Evolutionary conservation across 441 rosid genomes (phyloP), one percentile per base, ranked within the genome.

Genomic region (Erysimum cheiri): DNA sequence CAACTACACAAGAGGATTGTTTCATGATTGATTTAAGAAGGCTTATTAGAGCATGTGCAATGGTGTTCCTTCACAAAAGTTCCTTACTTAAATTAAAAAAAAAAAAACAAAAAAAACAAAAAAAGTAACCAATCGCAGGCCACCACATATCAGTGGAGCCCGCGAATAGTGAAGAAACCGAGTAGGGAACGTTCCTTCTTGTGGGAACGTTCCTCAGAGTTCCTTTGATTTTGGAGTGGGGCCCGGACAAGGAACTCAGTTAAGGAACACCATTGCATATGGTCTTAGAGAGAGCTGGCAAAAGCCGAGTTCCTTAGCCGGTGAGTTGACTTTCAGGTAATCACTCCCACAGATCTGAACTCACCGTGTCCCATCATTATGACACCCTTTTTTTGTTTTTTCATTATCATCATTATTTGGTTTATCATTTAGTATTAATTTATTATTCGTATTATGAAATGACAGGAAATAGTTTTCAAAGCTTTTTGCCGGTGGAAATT

Each of bases 301-400:
- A 55, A 60, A 55, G 41, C 57, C 71, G 62, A 69, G 60, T 69
- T 47, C 14, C 43, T 55, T 14, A 69, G 75, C 69, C 66, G 71
- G 66, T 64, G 71, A 64, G 75, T 75, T 75, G 79, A 75, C 79
- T 70, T 64, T 49, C 6, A 49, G 10, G 13, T 68, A 49, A 39
- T 33, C 33, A 35, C 67, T 55, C 64, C 17, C 64, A 39, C 49
- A 64, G 79, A 69, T 75, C 71, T 69, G 66, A 69, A 24, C 61
- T 69, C 66, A 48, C 12, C 59, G 33, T 75, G 65, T 47, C 70
- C 78, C 78, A 75, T 61, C 78, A 28, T 46, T 62, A 56, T 69
- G 74, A 60, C 73, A 60, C 73, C 24, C 31, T 43, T 46, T 19
- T 29, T 17, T 33, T 29, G 0, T n/a, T 14, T 48, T 39, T 66